Evolutionary conservation across 1,284 basidiomycete species (phyloP), one percentile per base, ranked within the genome.

Genomic region (Ustilago loliicola): DNA sequence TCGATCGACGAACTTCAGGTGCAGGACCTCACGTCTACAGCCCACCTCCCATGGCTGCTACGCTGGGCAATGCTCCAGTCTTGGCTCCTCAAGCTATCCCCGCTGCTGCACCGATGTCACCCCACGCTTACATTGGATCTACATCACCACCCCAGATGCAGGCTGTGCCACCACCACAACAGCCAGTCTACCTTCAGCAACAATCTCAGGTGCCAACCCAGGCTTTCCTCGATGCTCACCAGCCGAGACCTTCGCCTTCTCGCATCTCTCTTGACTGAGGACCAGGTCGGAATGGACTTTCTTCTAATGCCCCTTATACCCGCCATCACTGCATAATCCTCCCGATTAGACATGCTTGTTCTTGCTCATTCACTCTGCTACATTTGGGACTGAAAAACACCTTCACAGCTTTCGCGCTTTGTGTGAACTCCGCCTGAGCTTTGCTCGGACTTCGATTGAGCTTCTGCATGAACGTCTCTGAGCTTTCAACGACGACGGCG

Each of bases 201-300:
- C 51, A 42, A 21, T 7, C 60, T 21, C 57, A 59, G 11, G n/a
- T 38, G 27, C 57, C 57, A 27, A 45, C 19, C 13, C 59, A 53
- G 19, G 27, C 55, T 1, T 59, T 54, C 27, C 21, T 55, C 11
- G 48, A 56, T n/a, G 25, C 60, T 9, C 64, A 62, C 27, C 55
- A 63, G 23, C 64, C 65, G 2, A 42, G 47, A 13, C 70, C 70
- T 21, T 53, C 70, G 3, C 38, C 61, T 32, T 64, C 65, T 3
- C 64, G 71, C 27, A 62, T 73, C 53, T 73, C 65, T 10, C 57
- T 73, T 21, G 71, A 73, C 30, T 73, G 11, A 29, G 21, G 27
- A 13, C 23, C 17, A 47, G 17, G 45, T 15, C 21, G 21, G 19
- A 4, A 27, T 27, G 17, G 17, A 4, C 4, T 29, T 51, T 27